Percentiles rank a stretch among this genome's conserved stretches.
These are phyloP conservation scores for Saturnispora mendoncae DNA, from an alignment of 805 yeast species.

Conservation along the genomic window DNA sequence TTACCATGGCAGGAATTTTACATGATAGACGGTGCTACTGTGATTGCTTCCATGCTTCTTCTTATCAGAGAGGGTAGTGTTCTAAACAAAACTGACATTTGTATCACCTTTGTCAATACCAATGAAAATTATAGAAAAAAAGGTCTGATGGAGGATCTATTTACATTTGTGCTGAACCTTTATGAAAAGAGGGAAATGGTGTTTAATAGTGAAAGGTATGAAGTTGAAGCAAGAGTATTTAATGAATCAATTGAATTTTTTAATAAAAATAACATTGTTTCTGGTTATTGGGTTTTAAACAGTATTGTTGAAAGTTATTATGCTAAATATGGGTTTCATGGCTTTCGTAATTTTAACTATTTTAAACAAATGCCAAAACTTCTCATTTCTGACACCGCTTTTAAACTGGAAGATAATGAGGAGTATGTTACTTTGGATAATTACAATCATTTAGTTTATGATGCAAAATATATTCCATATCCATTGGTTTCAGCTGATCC, in stretches of 20 bases:
- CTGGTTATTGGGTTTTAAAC: constrained; percentile 4
- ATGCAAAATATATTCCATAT: constrained; percentile 1
- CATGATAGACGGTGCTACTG: neutral
- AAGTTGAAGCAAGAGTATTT: neutral
- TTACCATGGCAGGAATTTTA: constrained; percentile 3
- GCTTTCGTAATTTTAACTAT: neutral
- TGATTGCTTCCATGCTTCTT: constrained; percentile 1
- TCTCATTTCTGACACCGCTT: neutral
- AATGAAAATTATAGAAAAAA: constrained; percentile 2
- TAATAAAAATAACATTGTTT: neutral
- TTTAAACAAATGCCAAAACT: neutral
- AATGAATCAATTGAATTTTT: neutral
- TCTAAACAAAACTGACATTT: constrained; percentile 1
- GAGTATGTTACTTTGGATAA: constrained; percentile 1
- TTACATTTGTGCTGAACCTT: neutral
- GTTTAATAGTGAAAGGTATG: neutral
- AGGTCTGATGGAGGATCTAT: constrained; percentile 5
- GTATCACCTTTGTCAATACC: constrained; percentile 1
- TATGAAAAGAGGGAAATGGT: neutral
- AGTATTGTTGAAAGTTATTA: constrained; percentile 4
- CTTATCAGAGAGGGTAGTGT: constrained; percentile 1
- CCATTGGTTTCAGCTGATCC: neutral
- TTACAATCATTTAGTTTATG: neutral
- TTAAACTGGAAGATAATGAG: neutral
- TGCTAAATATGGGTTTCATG: constrained; percentile 6